phyloP scores from a whole-genome alignment of 805 yeast species.

The Pichia membranifaciens region DNA sequence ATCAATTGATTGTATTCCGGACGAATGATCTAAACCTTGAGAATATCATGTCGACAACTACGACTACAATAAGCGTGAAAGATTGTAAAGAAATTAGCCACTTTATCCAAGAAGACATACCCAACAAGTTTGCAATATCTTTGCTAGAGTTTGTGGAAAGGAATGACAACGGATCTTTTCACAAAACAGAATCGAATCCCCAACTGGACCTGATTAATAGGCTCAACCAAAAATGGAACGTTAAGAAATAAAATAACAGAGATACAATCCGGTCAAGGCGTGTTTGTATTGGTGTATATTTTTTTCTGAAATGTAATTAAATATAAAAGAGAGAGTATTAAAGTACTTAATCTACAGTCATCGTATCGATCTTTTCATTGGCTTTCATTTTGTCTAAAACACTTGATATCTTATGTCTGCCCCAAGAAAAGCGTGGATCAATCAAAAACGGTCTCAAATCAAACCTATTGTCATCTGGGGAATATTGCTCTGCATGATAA shows the following conservation, averaged over 20 bases:
- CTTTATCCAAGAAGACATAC: conserved; percentile 90
- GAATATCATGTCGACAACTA: conserved; percentile 21
- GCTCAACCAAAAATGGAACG: conserved; percentile 31
- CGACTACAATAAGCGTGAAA: conserved; percentile 17
- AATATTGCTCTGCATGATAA: conserved; percentile 96
- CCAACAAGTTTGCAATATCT: conserved; percentile 58
- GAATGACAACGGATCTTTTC: conserved; percentile 31
- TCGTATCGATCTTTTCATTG: conserved; percentile 27
- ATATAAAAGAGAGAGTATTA: background rate
- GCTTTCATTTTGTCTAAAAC: conserved; percentile 56
- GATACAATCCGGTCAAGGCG: background rate
- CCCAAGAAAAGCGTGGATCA: conserved; percentile 84
- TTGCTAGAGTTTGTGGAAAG: conserved; percentile 45
- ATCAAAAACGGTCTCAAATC: conserved; percentile 95
- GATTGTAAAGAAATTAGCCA: conserved; percentile 66
- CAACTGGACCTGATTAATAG: conserved; percentile 26
- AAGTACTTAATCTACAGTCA: conserved; percentile 43
- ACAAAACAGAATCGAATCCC: conserved; percentile 3
- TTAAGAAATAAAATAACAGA: conserved; percentile 15
- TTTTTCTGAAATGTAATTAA: too few species aligned
- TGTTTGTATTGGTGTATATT: background rate
- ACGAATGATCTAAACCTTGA: conserved; percentile 17
- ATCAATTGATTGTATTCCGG: conserved; percentile 77
- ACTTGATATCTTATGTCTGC: conserved; percentile 80
- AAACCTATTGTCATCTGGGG: conserved; percentile 96